These are phyloP conservation scores for Cicer arietinum DNA, from an alignment of 306 rosid genomes.

Conservation along the genomic window DNA sequence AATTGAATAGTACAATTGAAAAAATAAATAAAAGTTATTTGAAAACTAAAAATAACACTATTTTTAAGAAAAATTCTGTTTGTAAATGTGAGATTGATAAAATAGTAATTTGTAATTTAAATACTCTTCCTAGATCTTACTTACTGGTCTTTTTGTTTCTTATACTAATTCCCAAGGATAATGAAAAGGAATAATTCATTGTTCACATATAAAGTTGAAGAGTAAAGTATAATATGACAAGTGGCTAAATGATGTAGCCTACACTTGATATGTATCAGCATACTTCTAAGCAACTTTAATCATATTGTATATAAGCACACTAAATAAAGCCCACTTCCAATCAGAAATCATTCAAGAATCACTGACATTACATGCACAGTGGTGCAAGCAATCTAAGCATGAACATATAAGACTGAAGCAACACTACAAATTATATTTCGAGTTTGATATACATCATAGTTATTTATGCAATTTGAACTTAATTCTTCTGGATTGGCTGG, in stretches of 20 bases:
- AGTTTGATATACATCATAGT: slow-evolving; percentile 36
- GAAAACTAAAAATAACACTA: no score
- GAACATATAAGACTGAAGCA: slow-evolving; percentile 19
- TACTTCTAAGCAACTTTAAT: slow-evolving; percentile 44
- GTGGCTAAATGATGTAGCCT: slow-evolving; percentile 58
- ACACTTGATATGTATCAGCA: slow-evolving; percentile 49
- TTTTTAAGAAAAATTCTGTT: no score
- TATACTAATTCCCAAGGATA: no score
- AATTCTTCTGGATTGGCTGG: slow-evolving; percentile 31
- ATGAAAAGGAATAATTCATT: no score
- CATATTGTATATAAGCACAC: slow-evolving; percentile 38
- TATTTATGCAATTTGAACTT: slow-evolving; percentile 40
- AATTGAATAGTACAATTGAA: no score
- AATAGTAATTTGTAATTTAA: no score
- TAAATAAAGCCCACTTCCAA: slow-evolving; percentile 26
- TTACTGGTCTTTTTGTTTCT: no score
- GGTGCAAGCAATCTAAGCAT: neutral
- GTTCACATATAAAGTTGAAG: no score
- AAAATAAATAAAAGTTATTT: no score
- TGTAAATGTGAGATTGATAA: no score
- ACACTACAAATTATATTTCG: slow-evolving; percentile 7
- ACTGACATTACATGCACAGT: neutral
- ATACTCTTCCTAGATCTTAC: no score
- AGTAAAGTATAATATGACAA: slow-evolving; percentile 32
- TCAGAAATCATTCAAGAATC: slow-evolving; percentile 13